phyloP scores from a whole-genome alignment of 169 alveolate genomes.

The Theileria sp. region DNA sequence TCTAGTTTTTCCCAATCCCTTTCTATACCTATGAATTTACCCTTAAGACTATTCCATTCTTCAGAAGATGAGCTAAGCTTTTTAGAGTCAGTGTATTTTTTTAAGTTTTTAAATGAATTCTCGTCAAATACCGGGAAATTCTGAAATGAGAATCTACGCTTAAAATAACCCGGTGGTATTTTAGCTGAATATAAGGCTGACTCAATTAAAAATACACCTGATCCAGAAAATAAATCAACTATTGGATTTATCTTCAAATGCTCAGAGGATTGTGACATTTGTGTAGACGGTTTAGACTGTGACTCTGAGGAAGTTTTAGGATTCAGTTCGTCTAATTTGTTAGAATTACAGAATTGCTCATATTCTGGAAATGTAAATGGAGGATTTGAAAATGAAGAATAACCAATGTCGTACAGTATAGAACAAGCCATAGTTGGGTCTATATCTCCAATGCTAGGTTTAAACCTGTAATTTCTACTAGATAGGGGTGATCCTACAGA shows the following conservation, averaged over 20 bases:
- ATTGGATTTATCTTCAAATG: neutral
- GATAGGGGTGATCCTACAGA: slow-evolving; percentile 35
- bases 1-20: slow-evolving; percentile 62
- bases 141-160: slow-evolving; percentile 13
- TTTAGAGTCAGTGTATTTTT: slow-evolving; percentile 5
- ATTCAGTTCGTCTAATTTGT: neutral
- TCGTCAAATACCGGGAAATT: slow-evolving; percentile 22
- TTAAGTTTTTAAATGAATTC: slow-evolving; percentile 6
- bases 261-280: neutral
- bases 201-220: slow-evolving; percentile 55
- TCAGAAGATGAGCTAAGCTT: slow-evolving; percentile 6
- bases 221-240: slow-evolving; percentile 44
- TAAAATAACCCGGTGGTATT: slow-evolving; percentile 46
- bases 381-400: neutral
- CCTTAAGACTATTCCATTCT: slow-evolving; percentile 8
- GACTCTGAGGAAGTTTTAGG: neutral
- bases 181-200: slow-evolving; percentile 48
- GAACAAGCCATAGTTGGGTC: slow-evolving; percentile 59
- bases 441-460: slow-evolving; percentile 49
- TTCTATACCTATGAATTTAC: slow-evolving; percentile 48
- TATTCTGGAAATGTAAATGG: slow-evolving; percentile 10
- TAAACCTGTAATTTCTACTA: slow-evolving; percentile 43
- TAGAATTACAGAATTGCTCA: slow-evolving; percentile 16
- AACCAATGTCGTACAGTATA: slow-evolving; percentile 43
- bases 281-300: neutral